Evolutionary conservation across 352 stramenopile species (phyloP).

Genomic region (Globisporangium carolinianum): DNA sequence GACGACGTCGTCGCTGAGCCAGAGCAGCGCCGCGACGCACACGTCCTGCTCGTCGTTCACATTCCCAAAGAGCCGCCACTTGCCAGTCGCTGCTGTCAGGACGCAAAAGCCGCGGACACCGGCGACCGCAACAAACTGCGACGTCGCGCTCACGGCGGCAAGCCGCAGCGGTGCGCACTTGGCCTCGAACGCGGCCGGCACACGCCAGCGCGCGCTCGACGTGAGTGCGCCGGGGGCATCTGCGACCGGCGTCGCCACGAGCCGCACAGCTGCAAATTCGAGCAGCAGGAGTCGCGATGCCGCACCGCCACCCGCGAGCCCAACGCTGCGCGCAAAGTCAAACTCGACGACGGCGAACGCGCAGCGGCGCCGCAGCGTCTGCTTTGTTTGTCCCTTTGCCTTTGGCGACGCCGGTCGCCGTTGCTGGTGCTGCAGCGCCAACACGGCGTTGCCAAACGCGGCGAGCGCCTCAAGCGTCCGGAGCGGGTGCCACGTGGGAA

Average conservation of each 20-base stretch:
- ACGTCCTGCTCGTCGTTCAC: conserved; percentile 81
- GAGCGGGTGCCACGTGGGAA: conserved; percentile 60
- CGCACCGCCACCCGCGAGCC: conserved; percentile 27
- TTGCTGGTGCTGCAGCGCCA: conserved; percentile 15
- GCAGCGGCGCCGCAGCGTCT: conserved; percentile 13
- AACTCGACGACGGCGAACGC: conserved; percentile 47
- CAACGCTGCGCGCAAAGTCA: conserved; percentile 53
- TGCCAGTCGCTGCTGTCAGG: conserved; percentile 53
- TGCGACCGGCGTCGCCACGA: conserved; percentile 40
- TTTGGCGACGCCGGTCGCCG: conserved; percentile 12
- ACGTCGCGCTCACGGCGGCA: conserved; percentile 42
- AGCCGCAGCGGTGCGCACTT: conserved; percentile 61
- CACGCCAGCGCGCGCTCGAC: conserved; percentile 49
- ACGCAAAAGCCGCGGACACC: conserved; percentile 71
- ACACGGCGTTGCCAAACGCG: conserved; percentile 25
- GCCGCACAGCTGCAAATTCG: conserved; percentile 37
- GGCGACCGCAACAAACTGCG: conserved; percentile 59
- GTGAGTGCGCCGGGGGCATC: conserved; percentile 61
- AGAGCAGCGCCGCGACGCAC: conserved; percentile 52
- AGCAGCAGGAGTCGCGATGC: conserved; percentile 51
- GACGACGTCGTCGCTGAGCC: conserved; percentile 60
- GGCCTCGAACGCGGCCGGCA: conserved; percentile 49
- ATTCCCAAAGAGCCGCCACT: conserved; percentile 83
- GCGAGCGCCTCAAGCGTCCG: conserved; percentile 42
- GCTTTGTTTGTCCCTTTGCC: no score